These are phyloP conservation scores for Botrytis byssoidea DNA, from an alignment of 2,329 filamentous ascomycete species.

Conservation along the genomic window DNA sequence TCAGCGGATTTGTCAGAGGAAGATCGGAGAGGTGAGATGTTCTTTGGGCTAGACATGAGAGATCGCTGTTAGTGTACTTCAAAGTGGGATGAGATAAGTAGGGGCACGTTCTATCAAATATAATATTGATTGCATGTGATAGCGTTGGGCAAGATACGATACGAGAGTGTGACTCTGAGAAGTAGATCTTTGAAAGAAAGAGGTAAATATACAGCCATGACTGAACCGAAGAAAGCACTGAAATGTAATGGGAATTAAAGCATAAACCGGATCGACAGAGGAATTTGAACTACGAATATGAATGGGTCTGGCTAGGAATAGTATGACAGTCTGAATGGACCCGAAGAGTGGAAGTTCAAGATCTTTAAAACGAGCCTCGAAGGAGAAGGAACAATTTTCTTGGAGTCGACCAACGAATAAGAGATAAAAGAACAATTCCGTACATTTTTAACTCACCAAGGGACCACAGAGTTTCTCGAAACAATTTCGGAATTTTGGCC, in stretches of 20 bases:
- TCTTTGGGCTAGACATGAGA: not conserved
- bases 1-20: not conserved
- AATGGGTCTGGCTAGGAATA: accelerated
- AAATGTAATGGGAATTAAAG: too few species aligned
- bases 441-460: not conserved
- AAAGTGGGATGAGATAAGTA: not conserved
- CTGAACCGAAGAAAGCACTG: too few species aligned
- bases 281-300: not conserved
- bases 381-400: not conserved
- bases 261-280: not conserved
- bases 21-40: not conserved
- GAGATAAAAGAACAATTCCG: not conserved
- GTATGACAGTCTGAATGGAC: not conserved
- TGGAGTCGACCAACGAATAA: not conserved
- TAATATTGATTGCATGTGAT: accelerated
- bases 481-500: not conserved
- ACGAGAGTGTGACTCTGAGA: not conserved
- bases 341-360: accelerated
- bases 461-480: accelerated
- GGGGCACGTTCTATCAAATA: not conserved
- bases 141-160: not conserved
- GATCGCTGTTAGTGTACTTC: not conserved
- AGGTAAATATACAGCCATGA: not conserved
- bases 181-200: not conserved
- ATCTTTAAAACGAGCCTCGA: not conserved